Evolutionary conservation across 768 basidiomycete species (phyloP).

Genomic region (Pholiota microspora): DNA sequence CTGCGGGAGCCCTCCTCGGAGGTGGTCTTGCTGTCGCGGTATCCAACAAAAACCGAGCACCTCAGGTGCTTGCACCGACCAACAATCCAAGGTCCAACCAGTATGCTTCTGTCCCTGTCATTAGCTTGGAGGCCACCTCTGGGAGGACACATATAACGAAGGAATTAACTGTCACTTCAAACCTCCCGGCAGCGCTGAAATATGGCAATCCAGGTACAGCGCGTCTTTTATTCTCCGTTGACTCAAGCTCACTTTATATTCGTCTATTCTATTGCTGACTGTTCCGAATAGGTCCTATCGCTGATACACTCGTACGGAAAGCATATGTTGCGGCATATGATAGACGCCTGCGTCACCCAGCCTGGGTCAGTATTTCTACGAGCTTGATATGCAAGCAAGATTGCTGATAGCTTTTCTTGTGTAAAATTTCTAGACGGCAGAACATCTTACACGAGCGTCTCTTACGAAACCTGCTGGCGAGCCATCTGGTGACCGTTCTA

Average conservation of each 20-base stretch:
- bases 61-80: constrained; percentile 7
- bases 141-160: constrained; percentile 44
- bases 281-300: constrained; percentile 68
- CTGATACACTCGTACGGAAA: constrained; percentile 74
- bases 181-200: constrained; percentile 49
- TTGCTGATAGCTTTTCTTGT: not conserved
- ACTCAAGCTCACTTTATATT: not conserved
- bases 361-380: constrained; percentile 69
- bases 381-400: too few species aligned
- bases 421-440: constrained; percentile 71
- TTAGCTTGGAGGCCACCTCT: constrained; percentile 42
- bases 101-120: constrained; percentile 30
- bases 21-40: constrained; percentile 65
- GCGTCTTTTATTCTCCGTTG: not conserved
- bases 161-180: constrained; percentile 26
- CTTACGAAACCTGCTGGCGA: constrained; percentile 42
- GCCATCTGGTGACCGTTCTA: constrained; percentile 62
- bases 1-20: constrained; percentile 79
- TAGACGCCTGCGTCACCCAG: constrained; percentile 83
- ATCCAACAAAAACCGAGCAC: constrained; percentile 27
- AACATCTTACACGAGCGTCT: constrained; percentile 84
- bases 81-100: too few species aligned
- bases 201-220: constrained; percentile 77
- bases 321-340: constrained; percentile 93
- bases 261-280: not conserved